Evolutionary conservation across 305 asterid species (phyloP), one percentile per base, ranked within the genome.

Genomic region (Fraxinus albicans): DNA sequence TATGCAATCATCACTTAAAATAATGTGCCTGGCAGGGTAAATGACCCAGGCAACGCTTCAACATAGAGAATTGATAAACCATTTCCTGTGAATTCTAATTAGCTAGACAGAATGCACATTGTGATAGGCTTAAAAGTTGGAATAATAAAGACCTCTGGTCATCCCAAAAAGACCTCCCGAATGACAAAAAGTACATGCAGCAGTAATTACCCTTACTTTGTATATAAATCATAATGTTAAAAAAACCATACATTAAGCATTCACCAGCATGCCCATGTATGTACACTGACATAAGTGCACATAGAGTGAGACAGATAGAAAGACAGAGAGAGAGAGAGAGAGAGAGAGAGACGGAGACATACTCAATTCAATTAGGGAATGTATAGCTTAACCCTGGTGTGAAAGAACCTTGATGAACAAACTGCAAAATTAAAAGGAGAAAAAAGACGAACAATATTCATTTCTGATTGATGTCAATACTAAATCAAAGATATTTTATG

Each of bases 381-480:
- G 88, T 65, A 81, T 81, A 86, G 81, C 69, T 33, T 80, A 86
- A 82, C 8, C 86, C 90, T 86, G 80, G 90, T 35, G 89, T 29
- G 77, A 82, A 82, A 2, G 89, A 88, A 70, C 83, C 88, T 82
- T 88, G 90, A 84, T 84, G 91, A 80, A 76, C 85, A 78, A 80
- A 88, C 91, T 88, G 91, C 75, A 81, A 76, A 44, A 78, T 53
- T 58, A 81, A 7, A 8, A 7, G 40, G 23, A 1, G 65, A 77
- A 44, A 76, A 72, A 82, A 8, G 38, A 65, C 10, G 2, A 36
- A 47, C 27, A 80, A 23, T 6, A 4, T 77, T 2, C n/a, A 8
- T 40, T 69, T 74, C 8, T 23, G 31, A 77, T 58, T 34, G 44
- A 72, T 12, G 19, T 35, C 75, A 69, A 27, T 53, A 75, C 72